These are phyloP conservation scores for Aspergillus jensenii DNA, from an alignment of 2,329 filamentous ascomycete genomes.

Conservation along the genomic window DNA sequence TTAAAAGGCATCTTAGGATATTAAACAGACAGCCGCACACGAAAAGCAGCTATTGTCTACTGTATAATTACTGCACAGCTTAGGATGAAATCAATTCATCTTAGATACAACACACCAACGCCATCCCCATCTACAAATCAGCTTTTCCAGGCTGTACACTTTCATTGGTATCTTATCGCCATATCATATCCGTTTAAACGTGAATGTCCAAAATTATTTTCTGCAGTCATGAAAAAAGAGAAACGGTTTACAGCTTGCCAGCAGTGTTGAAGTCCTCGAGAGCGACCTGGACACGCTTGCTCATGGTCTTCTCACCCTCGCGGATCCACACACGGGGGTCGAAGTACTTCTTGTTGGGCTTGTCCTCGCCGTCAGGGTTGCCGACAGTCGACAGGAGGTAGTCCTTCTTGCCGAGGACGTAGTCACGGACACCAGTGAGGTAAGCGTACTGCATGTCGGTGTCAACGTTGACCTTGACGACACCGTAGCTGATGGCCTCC, in stretches of 20 bases:
- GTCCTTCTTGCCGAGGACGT: conserved; percentile 90
- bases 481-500: conserved; percentile 86
- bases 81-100: not conserved
- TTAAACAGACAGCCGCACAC: no score
- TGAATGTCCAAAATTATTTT: conserved; percentile 7
- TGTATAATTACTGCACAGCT: not conserved
- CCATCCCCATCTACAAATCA: not conserved
- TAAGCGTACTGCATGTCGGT: conserved; percentile 98
- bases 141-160: not conserved
- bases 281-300: conserved; percentile 72
- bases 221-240: not conserved
- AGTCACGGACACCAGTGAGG: conserved; percentile 89
- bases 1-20: no score
- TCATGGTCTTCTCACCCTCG: conserved; percentile 94
- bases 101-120: not conserved
- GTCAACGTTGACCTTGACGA: conserved; percentile 99
- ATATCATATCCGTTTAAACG: conserved; percentile 1
- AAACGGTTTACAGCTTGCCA: conserved; percentile 64
- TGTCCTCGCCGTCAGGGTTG: conserved; percentile 93
- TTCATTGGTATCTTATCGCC: conserved; percentile 4
- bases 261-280: conserved; percentile 91
- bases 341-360: conserved; percentile 99
- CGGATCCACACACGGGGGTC: conserved; percentile 93
- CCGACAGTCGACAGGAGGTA: conserved; percentile 85
- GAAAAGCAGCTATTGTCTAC: not conserved